phyloP scores from a whole-genome alignment of 208 protist species.

The Endotrypanum monterogeii region DNA sequence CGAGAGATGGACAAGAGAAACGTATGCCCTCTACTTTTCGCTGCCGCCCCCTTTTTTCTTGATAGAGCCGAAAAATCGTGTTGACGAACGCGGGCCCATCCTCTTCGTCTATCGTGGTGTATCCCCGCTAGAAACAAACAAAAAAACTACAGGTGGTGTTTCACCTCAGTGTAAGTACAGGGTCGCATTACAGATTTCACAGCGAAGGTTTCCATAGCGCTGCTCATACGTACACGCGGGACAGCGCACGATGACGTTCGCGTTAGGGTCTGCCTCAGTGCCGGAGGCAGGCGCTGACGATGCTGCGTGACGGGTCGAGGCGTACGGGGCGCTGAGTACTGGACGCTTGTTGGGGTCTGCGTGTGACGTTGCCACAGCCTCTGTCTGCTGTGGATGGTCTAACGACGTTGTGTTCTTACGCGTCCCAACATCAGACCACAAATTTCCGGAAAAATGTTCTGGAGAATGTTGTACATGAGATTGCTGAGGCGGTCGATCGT shows the following conservation, averaged over 20 bases:
- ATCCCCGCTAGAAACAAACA: neutral
- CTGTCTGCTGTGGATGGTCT: neutral
- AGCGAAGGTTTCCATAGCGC: slow-evolving; percentile 33
- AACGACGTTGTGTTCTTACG: slow-evolving; percentile 1
- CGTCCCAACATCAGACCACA: slow-evolving; percentile 13
- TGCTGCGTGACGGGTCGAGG: neutral
- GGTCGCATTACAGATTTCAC: slow-evolving; percentile 12
- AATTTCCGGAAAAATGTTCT: slow-evolving; percentile 13
- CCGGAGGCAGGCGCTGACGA: neutral
- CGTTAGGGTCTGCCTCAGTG: neutral
- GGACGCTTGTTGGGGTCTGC: slow-evolving; percentile 2
- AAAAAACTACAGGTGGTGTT: neutral
- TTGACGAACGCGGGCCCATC: neutral
- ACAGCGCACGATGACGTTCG: slow-evolving; percentile 32
- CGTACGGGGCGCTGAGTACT: neutral
- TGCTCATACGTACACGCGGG: slow-evolving; percentile 52
- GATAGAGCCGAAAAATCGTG: too few species aligned
- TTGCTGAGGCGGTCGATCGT: neutral
- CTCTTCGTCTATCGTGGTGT: neutral
- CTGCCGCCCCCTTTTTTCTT: too few species aligned
- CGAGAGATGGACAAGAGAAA: too few species aligned
- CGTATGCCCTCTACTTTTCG: too few species aligned
- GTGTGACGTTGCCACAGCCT: neutral
- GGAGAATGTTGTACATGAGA: neutral
- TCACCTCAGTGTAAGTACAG: slow-evolving; percentile 2